Conservation (phyloP, 495 filamentous ascomycete genomes). For the Lichina pygmaea region DNA sequence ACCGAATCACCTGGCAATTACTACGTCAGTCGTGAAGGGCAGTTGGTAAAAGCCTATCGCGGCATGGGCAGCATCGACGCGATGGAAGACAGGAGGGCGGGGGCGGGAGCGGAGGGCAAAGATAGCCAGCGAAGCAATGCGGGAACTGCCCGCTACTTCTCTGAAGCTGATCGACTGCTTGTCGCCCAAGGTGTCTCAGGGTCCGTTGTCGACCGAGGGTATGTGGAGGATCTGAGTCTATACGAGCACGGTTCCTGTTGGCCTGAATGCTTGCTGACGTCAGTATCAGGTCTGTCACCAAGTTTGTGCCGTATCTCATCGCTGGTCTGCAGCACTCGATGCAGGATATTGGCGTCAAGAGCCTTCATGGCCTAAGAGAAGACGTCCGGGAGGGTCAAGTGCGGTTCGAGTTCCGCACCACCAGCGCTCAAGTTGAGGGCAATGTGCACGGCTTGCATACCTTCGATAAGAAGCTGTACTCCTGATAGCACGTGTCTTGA, state of each 20-base stretch:
- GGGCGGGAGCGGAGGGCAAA: conserved; percentile 33
- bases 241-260: no score
- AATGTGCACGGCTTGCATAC: conserved; percentile 89
- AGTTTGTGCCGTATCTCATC: conserved; percentile 86
- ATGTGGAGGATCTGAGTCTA: background rate
- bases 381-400: conserved; percentile 51
- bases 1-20: conserved; percentile 95
- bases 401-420: conserved; percentile 79
- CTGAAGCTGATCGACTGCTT: conserved; percentile 75
- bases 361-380: conserved; percentile 46
- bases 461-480: conserved; percentile 98
- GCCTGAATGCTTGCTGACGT: no score
- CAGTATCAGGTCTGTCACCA: conserved; percentile 40
- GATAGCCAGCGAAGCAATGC: conserved; percentile 74
- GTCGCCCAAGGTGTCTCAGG: conserved; percentile 91
- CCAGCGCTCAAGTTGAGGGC: conserved; percentile 84
- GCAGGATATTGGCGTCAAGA: conserved; percentile 78
- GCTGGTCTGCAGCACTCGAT: conserved; percentile 90
- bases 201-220: conserved; percentile 29
- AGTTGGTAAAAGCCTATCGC: conserved; percentile 96
- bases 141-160: conserved; percentile 95
- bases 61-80: conserved; percentile 97
- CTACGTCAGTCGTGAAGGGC: conserved; percentile 78
- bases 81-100: conserved; percentile 97
- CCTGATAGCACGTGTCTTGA: conserved; percentile 8